Evolutionary conservation across 2,329 filamentous ascomycete genomes (phyloP).

Genomic region (Colletotrichum godetiae): DNA sequence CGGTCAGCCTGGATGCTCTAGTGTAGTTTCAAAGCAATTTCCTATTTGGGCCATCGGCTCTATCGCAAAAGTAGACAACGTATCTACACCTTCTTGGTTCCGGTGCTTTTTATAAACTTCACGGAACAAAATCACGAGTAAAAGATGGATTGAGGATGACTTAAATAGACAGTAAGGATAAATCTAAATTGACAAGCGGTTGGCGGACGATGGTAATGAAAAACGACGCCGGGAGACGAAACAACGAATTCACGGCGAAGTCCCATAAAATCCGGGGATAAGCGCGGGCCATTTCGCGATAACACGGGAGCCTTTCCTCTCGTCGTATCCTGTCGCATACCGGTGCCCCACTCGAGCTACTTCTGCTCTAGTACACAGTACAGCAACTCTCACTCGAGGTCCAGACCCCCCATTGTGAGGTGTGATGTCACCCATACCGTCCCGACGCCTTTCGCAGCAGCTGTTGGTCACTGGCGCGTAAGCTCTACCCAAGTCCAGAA

Average conservation of each 20-base stretch:
- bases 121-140: not conserved
- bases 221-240: not conserved
- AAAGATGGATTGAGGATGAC: not conserved
- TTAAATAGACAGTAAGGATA: not conserved
- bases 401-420: not conserved
- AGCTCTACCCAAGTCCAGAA: not conserved
- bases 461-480: not conserved
- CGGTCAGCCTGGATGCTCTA: not conserved
- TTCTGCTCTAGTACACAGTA: not conserved
- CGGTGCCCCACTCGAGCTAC: not conserved
- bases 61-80: not conserved
- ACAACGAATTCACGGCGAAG: not conserved
- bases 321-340: not conserved
- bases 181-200: not conserved
- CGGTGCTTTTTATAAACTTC: not conserved
- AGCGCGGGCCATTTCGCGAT: not conserved
- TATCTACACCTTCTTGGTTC: not conserved
- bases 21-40: not conserved
- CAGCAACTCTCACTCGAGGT: not conserved
- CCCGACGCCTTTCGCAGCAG: not conserved
- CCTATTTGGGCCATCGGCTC: not conserved
- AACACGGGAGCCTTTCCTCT: not conserved
- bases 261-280: not conserved
- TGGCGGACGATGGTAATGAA: too few species aligned
- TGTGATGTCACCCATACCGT: not conserved